These are phyloP conservation scores for Carex pumila DNA, from an alignment of 176 grass and related monocot genomes.

Conservation along the genomic window DNA sequence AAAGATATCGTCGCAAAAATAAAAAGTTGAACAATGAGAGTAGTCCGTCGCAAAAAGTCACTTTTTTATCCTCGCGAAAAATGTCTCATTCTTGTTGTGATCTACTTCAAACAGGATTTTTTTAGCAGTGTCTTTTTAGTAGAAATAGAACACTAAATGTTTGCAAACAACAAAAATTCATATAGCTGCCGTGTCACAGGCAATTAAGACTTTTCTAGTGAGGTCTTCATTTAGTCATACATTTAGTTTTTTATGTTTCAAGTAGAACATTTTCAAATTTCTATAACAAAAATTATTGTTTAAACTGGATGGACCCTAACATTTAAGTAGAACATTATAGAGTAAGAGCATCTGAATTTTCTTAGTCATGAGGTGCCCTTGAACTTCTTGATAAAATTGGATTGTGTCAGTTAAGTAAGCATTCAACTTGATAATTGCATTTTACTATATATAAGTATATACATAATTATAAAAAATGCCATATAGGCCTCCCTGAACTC, in stretches of 20 bases:
- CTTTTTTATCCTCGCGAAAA: no score
- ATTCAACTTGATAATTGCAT: neutral
- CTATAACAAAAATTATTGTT: neutral
- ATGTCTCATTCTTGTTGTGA: no score
- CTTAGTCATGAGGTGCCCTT: neutral
- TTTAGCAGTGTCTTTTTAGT: neutral
- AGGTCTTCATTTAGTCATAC: neutral
- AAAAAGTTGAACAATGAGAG: no score
- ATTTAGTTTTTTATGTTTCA: neutral
- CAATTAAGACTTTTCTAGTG: no score
- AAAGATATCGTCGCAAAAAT: no score
- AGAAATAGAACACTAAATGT: neutral
- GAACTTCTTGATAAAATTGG: neutral
- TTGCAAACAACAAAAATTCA: neutral
- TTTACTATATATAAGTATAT: neutral
- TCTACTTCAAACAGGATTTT: neutral
- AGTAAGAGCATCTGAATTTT: neutral
- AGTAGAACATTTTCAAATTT: neutral
- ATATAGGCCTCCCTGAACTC: neutral
- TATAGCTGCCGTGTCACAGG: neutral
- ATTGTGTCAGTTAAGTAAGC: neutral
- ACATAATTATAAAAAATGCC: neutral
- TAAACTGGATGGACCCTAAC: neutral
- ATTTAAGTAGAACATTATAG: neutral
- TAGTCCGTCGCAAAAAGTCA: no score